Conservation (phyloP, 352 stramenopile species). For the Phytophthora sojae region DNA sequence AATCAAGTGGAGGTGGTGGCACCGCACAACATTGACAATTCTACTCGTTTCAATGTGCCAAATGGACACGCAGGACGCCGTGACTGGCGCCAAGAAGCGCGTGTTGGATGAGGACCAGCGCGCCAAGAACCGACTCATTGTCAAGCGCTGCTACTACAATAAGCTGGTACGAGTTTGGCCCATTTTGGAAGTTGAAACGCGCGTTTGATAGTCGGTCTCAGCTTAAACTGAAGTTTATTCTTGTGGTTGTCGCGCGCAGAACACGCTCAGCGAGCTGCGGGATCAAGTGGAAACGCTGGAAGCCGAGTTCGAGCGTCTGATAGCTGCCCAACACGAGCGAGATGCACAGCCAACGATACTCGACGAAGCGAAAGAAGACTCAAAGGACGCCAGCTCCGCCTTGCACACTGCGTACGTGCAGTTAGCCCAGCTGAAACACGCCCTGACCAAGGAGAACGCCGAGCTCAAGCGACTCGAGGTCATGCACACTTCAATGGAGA, state of each 20-base stretch:
- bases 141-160: constrained; percentile 82
- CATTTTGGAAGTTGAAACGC: not conserved
- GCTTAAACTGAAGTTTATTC: not conserved
- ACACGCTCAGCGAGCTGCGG: constrained; percentile 62
- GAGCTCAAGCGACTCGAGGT: constrained; percentile 55
- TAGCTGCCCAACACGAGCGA: constrained; percentile 37
- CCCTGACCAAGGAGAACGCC: constrained; percentile 54
- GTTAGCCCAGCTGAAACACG: constrained; percentile 51
- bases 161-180: constrained; percentile 48
- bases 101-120: constrained; percentile 43
- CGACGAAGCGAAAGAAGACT: not conserved
- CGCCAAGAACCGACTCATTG: constrained; percentile 64
- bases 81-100: constrained; percentile 13
- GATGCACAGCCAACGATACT: constrained; percentile 35
- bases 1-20: constrained; percentile 8
- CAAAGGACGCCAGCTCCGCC: not conserved
- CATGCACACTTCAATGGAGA: constrained; percentile 54
- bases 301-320: constrained; percentile 47
- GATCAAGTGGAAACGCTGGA: constrained; percentile 50
- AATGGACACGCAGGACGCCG: constrained; percentile 19
- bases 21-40: constrained; percentile 12
- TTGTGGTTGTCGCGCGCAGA: constrained; percentile 33
- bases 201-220: constrained; percentile 7
- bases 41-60: constrained; percentile 13
- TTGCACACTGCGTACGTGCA: constrained; percentile 51